Evolutionary conservation across 306 rosid genomes (phyloP), one percentile per base, ranked within the genome.

Genomic region (Citrullus colocynthis): DNA sequence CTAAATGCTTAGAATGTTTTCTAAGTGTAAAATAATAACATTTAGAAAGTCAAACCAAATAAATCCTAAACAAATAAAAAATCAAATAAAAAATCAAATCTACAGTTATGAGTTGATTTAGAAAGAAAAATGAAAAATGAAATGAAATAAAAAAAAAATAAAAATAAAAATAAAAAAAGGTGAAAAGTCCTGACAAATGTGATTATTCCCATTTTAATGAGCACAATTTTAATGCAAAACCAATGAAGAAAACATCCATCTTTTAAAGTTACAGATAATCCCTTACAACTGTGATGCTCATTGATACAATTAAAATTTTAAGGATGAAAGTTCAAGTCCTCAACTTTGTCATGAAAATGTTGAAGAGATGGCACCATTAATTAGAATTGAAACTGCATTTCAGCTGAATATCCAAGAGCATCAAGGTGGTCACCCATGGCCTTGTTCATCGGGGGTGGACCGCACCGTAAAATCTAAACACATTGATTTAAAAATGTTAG

Each of bases 401-500:
- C 93, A 32, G 97, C 77, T 56, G 88, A 48, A 78, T 95, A 95
- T 71, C 78, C 92, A 59, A 95, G 84, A 76, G 86, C 87, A 0
- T 92, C 95, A 18, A 95, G 97, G 83, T 91, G 90, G 74, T 78
- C 91, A 37, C 85, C 89, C 97, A 95, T 92, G 69, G 97, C 99
- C 86, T 95, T 95, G 93, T 95, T 95, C 99, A 95, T 95, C 0
- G 97, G 97, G 6, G 99, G 99, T 1, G 99, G 97, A 10, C 99
- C 99, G 9, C 99, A 95, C 79, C 99, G 86, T 70, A 95, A 74
- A 61, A 95, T 83, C 99, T 95, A 95, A 85, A 86, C 34, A 66
- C 80, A 71, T 15, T 13, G 21, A 28, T 60, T 60, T 6, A 14
- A 56, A 79, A 32, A 78, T 49, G 52, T 65, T 58, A 49, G 41